Evolutionary conservation across 2,329 filamentous ascomycete species (phyloP), one percentile per base, ranked within the genome.

Genomic region (Colletotrichum noveboracense): DNA sequence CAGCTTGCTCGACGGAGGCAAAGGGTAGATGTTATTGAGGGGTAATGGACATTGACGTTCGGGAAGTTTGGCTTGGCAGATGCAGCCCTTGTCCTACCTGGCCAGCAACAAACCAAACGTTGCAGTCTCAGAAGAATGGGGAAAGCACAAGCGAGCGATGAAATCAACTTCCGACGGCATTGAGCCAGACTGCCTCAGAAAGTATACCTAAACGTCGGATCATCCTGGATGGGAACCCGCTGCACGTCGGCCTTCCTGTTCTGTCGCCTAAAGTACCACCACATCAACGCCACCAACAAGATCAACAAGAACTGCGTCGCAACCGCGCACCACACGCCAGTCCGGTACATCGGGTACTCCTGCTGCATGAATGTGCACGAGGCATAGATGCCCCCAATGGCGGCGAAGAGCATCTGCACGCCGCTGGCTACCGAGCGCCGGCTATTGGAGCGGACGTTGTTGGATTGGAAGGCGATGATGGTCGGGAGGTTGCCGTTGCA

Each of bases 361-460:
- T 80, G 79, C 74, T 82, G 80, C 79, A 80, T 81, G 66, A 83
- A 83, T 1, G 80, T 82, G 16, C 79, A 81, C 28, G 77, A 80
- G 10, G 80, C 81, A 71, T 81, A 82, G 12, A 83, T 82, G 9
- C 81, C 81, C 0, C 82, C 82, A 32, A 82, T 78, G 1, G 81
- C 80, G 1, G 81, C 82, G 71, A 83, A 82, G 1, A 81, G 66
- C 64, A 83, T 80, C 67, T 84, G 81, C 10, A 82, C 78, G 6
- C 80, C 81, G 32, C 79, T 82, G 9, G 78, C 81, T 6, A 84
- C 80, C 43, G 77, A 78, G n/a, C 81, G 74, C 7, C 75, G 74
- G 9, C 79, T 80, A 61, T 84, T 77, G 16, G 79, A 79, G 2
- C 82, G 79, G 6, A 85, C 79, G 65, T 84, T 85, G 76, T 85